Conservation (phyloP, 768 basidiomycete species). For the Boletus tomentosulus region DNA sequence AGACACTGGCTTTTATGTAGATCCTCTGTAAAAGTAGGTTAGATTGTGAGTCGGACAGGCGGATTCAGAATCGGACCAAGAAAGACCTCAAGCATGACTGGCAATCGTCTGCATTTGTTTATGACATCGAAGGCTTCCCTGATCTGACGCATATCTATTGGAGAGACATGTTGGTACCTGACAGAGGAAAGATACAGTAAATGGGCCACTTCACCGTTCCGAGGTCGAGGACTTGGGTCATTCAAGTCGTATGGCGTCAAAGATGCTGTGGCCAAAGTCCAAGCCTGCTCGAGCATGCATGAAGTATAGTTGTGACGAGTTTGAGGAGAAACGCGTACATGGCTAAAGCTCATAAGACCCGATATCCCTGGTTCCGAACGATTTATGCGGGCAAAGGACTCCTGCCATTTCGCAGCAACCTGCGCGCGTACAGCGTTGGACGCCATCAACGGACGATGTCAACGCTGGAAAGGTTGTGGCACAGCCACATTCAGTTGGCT, state of each 20-base stretch:
- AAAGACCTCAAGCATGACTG: conserved; percentile 65
- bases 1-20: conserved; percentile 56
- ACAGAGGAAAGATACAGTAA: conserved; percentile 1
- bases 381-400: conserved; percentile 63
- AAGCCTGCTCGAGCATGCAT: conserved; percentile 43
- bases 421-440: conserved; percentile 61
- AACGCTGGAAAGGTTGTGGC: neutral
- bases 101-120: conserved; percentile 54
- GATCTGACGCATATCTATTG: conserved; percentile 45
- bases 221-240: conserved; percentile 28
- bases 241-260: conserved; percentile 53
- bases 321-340: conserved; percentile 35
- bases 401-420: conserved; percentile 68
- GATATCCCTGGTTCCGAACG: conserved; percentile 54
- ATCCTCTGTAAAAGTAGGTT: conserved; percentile 43
- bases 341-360: conserved; percentile 60
- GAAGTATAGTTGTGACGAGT: neutral
- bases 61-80: conserved; percentile 45
- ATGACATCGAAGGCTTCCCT: conserved; percentile 56
- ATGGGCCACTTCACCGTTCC: conserved; percentile 24
- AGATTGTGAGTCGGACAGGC: neutral
- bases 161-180: neutral
- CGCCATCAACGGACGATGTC: conserved; percentile 37
- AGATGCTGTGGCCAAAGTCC: conserved; percentile 51
- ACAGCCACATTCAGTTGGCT: conserved; percentile 20